These are phyloP conservation scores for Pythium utonaiense DNA, from an alignment of 352 stramenopile genomes.

Conservation along the genomic window DNA sequence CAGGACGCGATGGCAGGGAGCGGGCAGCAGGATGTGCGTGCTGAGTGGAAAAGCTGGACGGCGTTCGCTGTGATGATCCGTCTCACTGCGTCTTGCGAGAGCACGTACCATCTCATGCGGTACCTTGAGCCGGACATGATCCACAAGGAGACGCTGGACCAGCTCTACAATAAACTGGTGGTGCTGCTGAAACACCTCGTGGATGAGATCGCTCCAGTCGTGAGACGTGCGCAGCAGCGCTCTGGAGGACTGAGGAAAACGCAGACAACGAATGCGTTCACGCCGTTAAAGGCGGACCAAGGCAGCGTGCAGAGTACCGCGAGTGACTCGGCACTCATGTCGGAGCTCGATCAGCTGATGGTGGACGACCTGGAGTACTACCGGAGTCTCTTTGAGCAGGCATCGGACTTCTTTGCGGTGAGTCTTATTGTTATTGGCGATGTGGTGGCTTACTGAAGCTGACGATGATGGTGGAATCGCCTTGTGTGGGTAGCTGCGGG, in stretches of 20 bases:
- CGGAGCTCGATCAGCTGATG: slow-evolving; percentile 23
- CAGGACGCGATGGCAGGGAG: background rate
- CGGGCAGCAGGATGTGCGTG: slow-evolving; percentile 10
- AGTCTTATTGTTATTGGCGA: too few relatives aligned
- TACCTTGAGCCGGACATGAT: slow-evolving; percentile 31
- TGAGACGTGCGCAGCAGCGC: slow-evolving; percentile 19
- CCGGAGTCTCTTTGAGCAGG: slow-evolving; percentile 64
- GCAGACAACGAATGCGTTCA: background rate
- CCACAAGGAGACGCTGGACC: slow-evolving; percentile 27
- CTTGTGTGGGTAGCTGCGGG: slow-evolving; percentile 41
- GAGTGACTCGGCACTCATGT: slow-evolving; percentile 16
- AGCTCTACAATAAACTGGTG: slow-evolving; percentile 34
- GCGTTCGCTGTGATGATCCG: slow-evolving; percentile 30
- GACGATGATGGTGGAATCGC: background rate
- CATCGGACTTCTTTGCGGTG: slow-evolving; percentile 75
- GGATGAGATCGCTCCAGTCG: slow-evolving; percentile 26
- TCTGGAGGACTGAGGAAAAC: background rate
- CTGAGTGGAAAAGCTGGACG: slow-evolving; percentile 30
- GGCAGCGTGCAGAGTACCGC: slow-evolving; percentile 6
- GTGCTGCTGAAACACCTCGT: slow-evolving; percentile 28
- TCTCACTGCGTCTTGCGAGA: slow-evolving; percentile 30
- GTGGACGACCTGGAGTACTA: slow-evolving; percentile 71
- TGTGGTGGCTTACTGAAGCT: background rate
- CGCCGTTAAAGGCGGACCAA: background rate
- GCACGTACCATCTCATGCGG: slow-evolving; percentile 33